Base-by-base conservation (phyloP, 768 basidiomycete genomes). In the Boletus speciosus region DNA sequence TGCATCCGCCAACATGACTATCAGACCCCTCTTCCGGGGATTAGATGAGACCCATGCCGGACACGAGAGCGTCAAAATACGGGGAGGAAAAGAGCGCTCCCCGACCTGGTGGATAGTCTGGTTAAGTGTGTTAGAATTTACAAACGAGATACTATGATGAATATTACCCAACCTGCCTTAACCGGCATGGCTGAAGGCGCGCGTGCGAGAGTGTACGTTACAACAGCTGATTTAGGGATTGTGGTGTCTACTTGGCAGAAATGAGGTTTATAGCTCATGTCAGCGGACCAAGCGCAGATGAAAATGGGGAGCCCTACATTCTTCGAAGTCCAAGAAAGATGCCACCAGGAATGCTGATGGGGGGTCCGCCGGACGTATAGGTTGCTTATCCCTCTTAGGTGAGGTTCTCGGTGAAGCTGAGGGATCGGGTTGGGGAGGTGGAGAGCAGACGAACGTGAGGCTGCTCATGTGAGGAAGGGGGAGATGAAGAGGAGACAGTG, bases 271-370 rank as follows among this genome's bases (percentile, higher is more conserved):
- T 38, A 15, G 45, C 29, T 31, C 23, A 51, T 50, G 39, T 55
- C 29, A 51, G 39, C 34, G 10, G 32, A 25, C 32, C 15, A 42
- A 44, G 36, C 16, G 29, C 32, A 12, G 23, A 31, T 41, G 27
- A 6, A 50, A 49, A 19, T 52, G 44, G 27, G 34, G 51, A 36
- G 35, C 57, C 81, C 57, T 66, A 88, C 87, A 85, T 55, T 84
- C 78, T 44, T 76, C 78, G 45, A 84, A 82, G 54, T 88, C 78
- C n/a, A 85, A 66, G 55, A 76, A 81, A 47, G 74, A 78, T 21
- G 77, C 74, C 10, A 78, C 74, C 6, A 90, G 66, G 59, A 79
- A 81, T 10, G 82, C 66, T 38, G 71, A 23, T 61, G 70, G 23
- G 46, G 70, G 51, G 66, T 74, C 71, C 2, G 54, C 40, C 5